These are phyloP conservation scores for Talaromyces islandicus DNA, from an alignment of 2,329 filamentous ascomycete species.

Conservation along the genomic window DNA sequence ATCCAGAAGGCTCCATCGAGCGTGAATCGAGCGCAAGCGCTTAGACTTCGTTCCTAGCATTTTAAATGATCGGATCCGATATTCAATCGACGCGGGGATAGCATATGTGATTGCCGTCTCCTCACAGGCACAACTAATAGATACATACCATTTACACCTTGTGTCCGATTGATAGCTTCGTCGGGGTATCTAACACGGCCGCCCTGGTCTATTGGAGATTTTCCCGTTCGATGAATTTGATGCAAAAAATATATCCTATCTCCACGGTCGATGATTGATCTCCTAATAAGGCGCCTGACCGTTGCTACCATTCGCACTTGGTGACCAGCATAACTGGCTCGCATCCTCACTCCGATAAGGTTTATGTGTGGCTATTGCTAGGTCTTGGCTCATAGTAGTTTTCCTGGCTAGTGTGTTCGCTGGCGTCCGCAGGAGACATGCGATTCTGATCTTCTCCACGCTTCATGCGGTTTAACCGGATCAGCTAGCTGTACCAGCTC, in stretches of 20 bases:
- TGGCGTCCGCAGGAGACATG: constrained; percentile 15
- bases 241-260: constrained; percentile 1
- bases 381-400: neutral
- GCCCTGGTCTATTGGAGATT: constrained; percentile 28
- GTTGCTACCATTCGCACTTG: constrained; percentile 21
- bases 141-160: constrained; percentile 27
- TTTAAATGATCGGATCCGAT: constrained; percentile 30
- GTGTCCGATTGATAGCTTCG: constrained; percentile 30
- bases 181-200: constrained; percentile 26
- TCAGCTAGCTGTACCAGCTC: too few relatives aligned
- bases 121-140: constrained; percentile 16
- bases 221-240: constrained; percentile 10
- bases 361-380: neutral
- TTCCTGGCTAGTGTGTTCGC: constrained; percentile 6
- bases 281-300: constrained; percentile 16
- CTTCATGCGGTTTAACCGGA: too few relatives aligned
- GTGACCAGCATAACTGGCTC: constrained; percentile 11
- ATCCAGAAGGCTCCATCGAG: constrained; percentile 21
- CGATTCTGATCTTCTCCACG: constrained; percentile 19
- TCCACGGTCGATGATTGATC: constrained; percentile 16
- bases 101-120: constrained; percentile 27
- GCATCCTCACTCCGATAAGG: constrained; percentile 21
- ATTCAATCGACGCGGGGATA: constrained; percentile 26
- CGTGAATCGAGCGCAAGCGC: constrained; percentile 24
- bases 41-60: constrained; percentile 26